Percentiles rank a stretch among this genome's conserved stretches.
These are phyloP conservation scores for slime mould (Dictyostelium discoideum) DNA, from an alignment of 78 protist species.

Conservation along the genomic window DNA sequence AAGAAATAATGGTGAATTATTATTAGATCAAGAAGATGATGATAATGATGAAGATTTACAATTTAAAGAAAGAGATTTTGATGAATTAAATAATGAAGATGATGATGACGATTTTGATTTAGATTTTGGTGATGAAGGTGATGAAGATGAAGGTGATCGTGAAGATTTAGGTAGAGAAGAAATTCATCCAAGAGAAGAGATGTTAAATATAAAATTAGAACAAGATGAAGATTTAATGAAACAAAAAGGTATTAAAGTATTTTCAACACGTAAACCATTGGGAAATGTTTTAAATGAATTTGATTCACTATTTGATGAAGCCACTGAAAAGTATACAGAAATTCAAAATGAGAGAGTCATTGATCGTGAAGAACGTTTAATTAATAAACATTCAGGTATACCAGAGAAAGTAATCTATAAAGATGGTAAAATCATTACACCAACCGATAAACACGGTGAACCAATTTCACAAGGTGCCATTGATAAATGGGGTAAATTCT, in stretches of 20 bases:
- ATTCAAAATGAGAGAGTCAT: background rate
- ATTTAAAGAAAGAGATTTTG: slow-evolving; percentile 4
- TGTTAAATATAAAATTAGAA: background rate
- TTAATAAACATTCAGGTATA: slow-evolving; percentile 11
- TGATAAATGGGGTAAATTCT: slow-evolving; percentile 42
- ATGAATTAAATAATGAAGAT: slow-evolving; percentile 21
- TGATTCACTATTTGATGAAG: slow-evolving; percentile 23
- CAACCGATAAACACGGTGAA: slow-evolving; percentile 32
- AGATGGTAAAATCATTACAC: slow-evolving; percentile 31
- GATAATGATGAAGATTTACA: background rate
- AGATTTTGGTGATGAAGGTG: background rate
- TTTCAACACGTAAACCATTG: background rate
- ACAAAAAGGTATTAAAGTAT: background rate
- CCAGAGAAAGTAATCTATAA: slow-evolving; percentile 29
- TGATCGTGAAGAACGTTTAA: slow-evolving; percentile 40
- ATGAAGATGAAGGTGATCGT: slow-evolving; percentile 26
- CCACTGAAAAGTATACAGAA: background rate
- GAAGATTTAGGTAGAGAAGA: background rate
- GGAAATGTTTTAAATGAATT: slow-evolving; percentile 3
- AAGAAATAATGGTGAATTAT: background rate
- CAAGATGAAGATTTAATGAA: background rate
- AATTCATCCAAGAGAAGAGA: background rate
- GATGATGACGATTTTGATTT: background rate
- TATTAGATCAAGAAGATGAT: background rate
- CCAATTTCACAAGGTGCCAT: slow-evolving; percentile 52